These are phyloP conservation scores for Barnettozyma hawaiiensis DNA, from an alignment of 1,139 yeast species.

Conservation along the genomic window DNA sequence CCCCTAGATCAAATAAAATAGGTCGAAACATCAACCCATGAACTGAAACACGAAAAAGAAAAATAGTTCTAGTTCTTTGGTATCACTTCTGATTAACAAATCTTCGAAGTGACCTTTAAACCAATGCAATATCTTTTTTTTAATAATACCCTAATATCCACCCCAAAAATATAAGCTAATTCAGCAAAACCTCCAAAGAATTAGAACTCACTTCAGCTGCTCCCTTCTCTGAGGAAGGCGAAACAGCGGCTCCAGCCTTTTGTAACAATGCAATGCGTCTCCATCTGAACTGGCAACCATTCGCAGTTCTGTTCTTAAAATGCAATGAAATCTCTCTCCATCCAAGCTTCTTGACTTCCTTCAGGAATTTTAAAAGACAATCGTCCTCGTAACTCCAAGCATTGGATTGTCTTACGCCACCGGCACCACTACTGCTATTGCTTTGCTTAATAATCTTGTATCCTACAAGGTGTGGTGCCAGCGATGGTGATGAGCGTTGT, in stretches of 20 bases:
- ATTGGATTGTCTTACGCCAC: constrained; percentile 13
- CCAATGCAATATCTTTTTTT: neutral
- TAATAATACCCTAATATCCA: neutral
- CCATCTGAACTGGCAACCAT: constrained; percentile 84
- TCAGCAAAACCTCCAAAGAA: constrained; percentile 11
- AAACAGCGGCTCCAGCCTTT: neutral
- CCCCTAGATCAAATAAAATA: neutral
- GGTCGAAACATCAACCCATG: neutral
- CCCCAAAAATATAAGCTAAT: neutral
- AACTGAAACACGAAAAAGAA: neutral
- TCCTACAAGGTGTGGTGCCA: neutral
- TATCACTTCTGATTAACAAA: too few relatives aligned
- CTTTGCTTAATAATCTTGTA: constrained; percentile 9
- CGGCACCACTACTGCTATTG: too few relatives aligned
- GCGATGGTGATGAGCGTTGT: neutral
- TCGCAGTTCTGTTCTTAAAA: constrained; percentile 68
- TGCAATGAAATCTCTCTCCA: constrained; percentile 77
- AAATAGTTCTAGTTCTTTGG: neutral
- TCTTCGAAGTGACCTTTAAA: neutral
- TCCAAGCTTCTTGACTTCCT: constrained; percentile 67
- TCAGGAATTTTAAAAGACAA: constrained; percentile 56
- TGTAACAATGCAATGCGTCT: constrained; percentile 40
- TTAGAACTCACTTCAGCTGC: constrained; percentile 3
- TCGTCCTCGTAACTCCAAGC: constrained; percentile 80
- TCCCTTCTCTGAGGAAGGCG: neutral